Conservation (phyloP, 257 asterid species). For the Solanum peruvianum region DNA sequence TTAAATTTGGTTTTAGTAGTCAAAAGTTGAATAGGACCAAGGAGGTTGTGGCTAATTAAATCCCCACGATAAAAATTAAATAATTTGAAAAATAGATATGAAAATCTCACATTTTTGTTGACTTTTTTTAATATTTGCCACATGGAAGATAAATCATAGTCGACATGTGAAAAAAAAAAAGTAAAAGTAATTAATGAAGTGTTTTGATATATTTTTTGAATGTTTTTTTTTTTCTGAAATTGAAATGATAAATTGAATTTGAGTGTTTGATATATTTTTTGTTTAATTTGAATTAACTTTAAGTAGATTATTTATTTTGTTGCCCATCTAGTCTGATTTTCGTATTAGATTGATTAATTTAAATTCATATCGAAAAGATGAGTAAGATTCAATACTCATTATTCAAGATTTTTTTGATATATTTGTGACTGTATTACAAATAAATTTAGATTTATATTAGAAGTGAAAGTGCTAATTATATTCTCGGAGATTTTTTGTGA, state of each 20-base stretch:
- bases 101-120: not conserved
- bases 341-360: not conserved
- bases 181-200: not conserved
- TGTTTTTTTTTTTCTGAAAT: not conserved
- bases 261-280: not conserved
- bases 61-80: not conserved
- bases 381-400: not conserved
- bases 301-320: not conserved
- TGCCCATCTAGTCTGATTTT: accelerated
- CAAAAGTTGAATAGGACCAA: not conserved
- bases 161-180: not conserved
- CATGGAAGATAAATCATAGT: not conserved
- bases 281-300: no score
- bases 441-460: no score
- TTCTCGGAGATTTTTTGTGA: no score
- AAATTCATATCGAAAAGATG: not conserved
- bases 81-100: not conserved
- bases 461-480: not conserved
- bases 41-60: not conserved
- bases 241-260: not conserved
- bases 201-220: not conserved
- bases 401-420: not conserved
- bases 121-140: not conserved
- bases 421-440: no score
- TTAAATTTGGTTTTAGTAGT: not conserved